Evolutionary conservation across 352 stramenopile genomes (phyloP), one percentile per base, ranked within the genome.

Genomic region (Thraustotheca clavata): DNA sequence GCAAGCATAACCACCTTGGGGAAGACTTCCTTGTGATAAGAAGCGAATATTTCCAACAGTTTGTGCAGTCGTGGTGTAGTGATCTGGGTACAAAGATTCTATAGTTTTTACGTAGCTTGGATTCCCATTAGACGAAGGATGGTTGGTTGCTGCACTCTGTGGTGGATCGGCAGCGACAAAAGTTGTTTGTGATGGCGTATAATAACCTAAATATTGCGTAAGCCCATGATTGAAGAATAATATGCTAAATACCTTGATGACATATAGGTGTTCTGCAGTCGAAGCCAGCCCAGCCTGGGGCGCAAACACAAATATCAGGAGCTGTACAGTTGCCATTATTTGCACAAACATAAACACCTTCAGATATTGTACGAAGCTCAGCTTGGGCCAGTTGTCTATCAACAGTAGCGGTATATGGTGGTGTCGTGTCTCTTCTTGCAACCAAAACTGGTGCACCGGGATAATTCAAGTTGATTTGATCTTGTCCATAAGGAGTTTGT

Each of bases 241-340:
- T 27, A 49, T 12, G 7, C 43, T 9, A 24, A 1, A 27, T 65
- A 22, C 95, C 95, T 77, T 98, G 91, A 1, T 62, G 74, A 66
- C 94, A 98, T 18, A 98, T 74, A 9, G 95, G 95, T 40, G 88
- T 97, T 29, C 95, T 87, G 74, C 96, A 99, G 73, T 99, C 96
- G 68, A 99, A 99, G 43, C 96, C 96, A 16, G 84, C 73, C 94
- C 95, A 99, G 12, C 95, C 95, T 3, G 71, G 49, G 0, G 84
- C 75, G 59, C 96, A 99, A 49, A 79, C 70, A 72, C 96, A 99
- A 1, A 97, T 76, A 46, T 91, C 93, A 6, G 95, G 94, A 9
- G 83, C 67, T 1, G 95, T 68, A 73, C 96, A 99, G 34, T 71
- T 85, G 6, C 96, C 96, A 31, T 83, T 85, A 69, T 99, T 98